Conservation (phyloP, 2,329 filamentous ascomycete genomes). For the Cordyceps militaris region DNA sequence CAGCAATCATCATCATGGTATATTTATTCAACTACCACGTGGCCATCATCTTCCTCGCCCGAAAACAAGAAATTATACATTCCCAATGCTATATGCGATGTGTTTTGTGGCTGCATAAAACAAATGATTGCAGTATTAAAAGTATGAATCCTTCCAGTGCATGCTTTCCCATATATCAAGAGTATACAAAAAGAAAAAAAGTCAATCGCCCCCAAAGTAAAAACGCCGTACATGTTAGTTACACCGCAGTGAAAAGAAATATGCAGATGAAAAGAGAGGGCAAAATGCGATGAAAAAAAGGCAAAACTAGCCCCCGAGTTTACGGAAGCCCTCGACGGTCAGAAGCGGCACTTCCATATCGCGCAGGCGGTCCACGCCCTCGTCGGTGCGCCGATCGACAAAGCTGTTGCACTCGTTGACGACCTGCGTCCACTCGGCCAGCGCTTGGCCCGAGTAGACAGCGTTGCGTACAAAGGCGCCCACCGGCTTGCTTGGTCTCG, state of each 20-base stretch:
- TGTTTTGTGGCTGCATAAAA: not conserved
- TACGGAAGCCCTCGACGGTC: slow-evolving; percentile 36
- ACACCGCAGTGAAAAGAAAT: not conserved
- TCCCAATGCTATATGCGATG: not conserved
- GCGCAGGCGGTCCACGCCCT: slow-evolving; percentile 59
- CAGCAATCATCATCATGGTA: not conserved
- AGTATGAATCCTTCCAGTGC: not conserved
- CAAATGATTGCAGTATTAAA: not conserved
- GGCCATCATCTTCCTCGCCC: slow-evolving; percentile 3
- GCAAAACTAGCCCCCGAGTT: slow-evolving; percentile 22
- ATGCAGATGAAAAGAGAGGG: not conserved
- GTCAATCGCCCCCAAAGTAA: not conserved
- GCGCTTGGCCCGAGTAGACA: slow-evolving; percentile 62
- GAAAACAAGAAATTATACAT: not conserved
- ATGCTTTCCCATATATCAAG: slow-evolving; percentile 1
- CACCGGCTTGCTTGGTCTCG: slow-evolving; percentile 39
- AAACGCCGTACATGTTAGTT: slow-evolving; percentile 1
- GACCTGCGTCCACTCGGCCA: slow-evolving; percentile 72
- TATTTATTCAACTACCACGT: not conserved
- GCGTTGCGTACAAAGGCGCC: slow-evolving; percentile 39
- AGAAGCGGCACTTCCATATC: slow-evolving; percentile 55
- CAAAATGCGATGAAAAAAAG: not conserved
- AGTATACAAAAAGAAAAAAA: slow-evolving; percentile 3
- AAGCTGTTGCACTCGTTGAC: slow-evolving; percentile 77
- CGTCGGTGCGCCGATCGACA: slow-evolving; percentile 65